Base-by-base conservation (phyloP, 1,139 yeast genomes). In the Torulaspora pretoriensis region DNA sequence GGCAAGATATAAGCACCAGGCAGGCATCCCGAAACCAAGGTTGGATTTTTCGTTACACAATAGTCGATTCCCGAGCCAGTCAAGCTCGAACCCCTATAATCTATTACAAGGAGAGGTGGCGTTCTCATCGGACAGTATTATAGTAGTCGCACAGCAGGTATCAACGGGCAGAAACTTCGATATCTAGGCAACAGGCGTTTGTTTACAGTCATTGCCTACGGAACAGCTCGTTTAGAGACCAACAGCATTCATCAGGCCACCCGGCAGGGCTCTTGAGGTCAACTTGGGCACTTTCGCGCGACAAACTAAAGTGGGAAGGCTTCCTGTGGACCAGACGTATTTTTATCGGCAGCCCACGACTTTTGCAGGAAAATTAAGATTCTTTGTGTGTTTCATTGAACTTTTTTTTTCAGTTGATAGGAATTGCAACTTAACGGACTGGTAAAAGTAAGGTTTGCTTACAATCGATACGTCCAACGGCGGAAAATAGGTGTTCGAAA, bases 381-480 rank as follows among this genome's bases (percentile, higher is more conserved):
- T 14, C 27, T 31, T 31, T 28, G 40, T 8, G 12, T 13, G 34
- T 28, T 17, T 14, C 22, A 13, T 36, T 31, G 25, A 29, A 29
- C 32, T 26, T 28, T 36, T 36, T 36, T 36, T 36, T 31, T 14
- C 14, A n/a, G n/a, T 32, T 22, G 12, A 4, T 19, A 17, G 17
- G 26, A 14, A 13, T 29, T 14, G 16, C 19, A 13, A 29, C 12
- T 29, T 29, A 29, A 29, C 32, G 32, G 32, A 29, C 32, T 14
- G n/a, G 22, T 19, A 22, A 27, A 24, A 17, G 27, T 9, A 25
- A 36, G 25, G 29, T 12, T 28, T 22, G 33, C 14, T 28, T 28
- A 24, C 25, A n/a, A 28, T 36, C 40, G 40, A 36, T 36, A 36
- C 13, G 23, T 36, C 40, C 40, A 36, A 23, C 34, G 40, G 31